Evolutionary conservation across 352 stramenopile genomes (phyloP).

Genomic region (Globisporangium emineosum): DNA sequence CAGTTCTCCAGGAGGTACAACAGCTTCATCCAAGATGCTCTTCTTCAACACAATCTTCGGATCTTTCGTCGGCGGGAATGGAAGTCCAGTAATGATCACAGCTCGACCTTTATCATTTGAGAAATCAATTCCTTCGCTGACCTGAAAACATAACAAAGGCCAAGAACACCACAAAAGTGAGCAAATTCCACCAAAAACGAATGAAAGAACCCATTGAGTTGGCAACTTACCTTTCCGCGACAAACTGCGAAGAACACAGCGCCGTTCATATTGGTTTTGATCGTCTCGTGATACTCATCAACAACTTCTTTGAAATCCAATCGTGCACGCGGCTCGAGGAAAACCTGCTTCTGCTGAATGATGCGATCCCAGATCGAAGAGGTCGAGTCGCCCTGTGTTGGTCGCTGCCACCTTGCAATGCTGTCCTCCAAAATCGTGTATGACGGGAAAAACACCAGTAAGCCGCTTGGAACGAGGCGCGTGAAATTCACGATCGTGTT

Average conservation of each 20-base stretch:
- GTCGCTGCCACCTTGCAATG: conserved; percentile 68
- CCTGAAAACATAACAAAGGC: too few species aligned
- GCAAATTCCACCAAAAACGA: too few species aligned
- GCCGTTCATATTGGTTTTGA: conserved; percentile 72
- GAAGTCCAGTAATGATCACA: conserved; percentile 99
- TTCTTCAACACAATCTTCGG: conserved; percentile 98
- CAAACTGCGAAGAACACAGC: conserved; percentile 98
- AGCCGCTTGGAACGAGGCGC: conserved; percentile 92
- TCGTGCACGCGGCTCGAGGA: conserved; percentile 70
- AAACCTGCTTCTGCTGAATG: conserved; percentile 70
- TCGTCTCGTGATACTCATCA: conserved; percentile 77
- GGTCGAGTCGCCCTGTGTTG: conserved; percentile 34
- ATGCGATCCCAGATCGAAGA: conserved; percentile 79
- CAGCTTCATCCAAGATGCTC: conserved; percentile 90
- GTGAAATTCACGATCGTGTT: conserved; percentile 95
- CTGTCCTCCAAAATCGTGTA: conserved; percentile 94
- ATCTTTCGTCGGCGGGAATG: conserved; percentile 96
- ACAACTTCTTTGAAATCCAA: conserved; percentile 79
- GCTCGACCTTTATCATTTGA: conserved; percentile 95
- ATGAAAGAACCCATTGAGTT: not conserved
- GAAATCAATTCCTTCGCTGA: conserved; percentile 99
- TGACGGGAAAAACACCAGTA: conserved; percentile 99
- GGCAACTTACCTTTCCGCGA: conserved; percentile 88
- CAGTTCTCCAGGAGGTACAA: conserved; percentile 55
- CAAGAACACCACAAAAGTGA: too few species aligned